phyloP scores from a whole-genome alignment of 768 basidiomycete species.

The Mycena venus region DNA sequence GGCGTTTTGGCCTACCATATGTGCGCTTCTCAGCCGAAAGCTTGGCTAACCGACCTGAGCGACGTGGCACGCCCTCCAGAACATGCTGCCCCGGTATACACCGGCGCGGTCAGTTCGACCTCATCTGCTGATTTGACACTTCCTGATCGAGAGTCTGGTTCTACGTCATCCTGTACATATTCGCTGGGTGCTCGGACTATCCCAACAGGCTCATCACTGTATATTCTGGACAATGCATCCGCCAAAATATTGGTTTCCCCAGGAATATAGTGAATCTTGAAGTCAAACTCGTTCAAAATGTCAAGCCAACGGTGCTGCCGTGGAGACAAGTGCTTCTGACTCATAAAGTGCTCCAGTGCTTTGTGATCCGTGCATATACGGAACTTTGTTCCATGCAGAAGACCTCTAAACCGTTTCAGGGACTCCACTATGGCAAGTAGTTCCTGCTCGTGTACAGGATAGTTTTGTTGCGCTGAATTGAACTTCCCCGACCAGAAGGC shows the following conservation, averaged over 20 bases:
- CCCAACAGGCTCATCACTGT: constrained; percentile 31
- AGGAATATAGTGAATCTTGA: constrained; percentile 39
- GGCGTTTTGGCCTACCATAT: background rate
- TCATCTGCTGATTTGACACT: background rate
- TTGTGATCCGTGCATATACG: constrained; percentile 48
- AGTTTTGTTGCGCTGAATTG: constrained; percentile 53
- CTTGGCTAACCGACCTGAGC: background rate
- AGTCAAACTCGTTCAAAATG: constrained; percentile 44
- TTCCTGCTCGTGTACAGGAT: constrained; percentile 55
- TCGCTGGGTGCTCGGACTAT: constrained; percentile 17
- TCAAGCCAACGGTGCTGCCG: constrained; percentile 55
- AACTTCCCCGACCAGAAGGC: constrained; percentile 55
- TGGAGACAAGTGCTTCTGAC: constrained; percentile 48
- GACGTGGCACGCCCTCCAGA: too few species aligned
- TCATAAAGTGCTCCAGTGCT: constrained; percentile 41
- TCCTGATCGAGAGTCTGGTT: background rate
- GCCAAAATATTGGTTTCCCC: constrained; percentile 48
- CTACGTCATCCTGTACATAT: constrained; percentile 13
- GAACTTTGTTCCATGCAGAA: constrained; percentile 48
- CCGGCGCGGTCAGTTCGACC: constrained; percentile 16
- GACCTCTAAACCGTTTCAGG: constrained; percentile 43
- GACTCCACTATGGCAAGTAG: constrained; percentile 53
- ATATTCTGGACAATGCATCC: constrained; percentile 46
- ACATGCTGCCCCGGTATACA: constrained; percentile 23
- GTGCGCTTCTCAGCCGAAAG: background rate